Evolutionary conservation across 2,329 filamentous ascomycete species (phyloP), one percentile per base, ranked within the genome.

Genomic region (Xylaria sp.): DNA sequence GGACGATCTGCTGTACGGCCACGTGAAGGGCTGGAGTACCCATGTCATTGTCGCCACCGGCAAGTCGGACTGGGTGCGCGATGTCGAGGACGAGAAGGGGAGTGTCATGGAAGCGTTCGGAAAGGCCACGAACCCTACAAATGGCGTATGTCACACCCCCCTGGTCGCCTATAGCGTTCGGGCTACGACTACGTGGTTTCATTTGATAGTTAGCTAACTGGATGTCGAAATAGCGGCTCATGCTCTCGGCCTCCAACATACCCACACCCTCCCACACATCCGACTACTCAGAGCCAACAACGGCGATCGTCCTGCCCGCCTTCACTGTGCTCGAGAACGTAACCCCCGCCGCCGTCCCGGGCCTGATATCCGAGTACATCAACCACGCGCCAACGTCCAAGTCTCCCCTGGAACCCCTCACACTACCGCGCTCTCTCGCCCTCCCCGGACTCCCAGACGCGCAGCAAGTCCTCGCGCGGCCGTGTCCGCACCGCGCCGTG

Each of bases 1-100:
- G 78, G 82, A 85, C 7, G 93, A 97, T 77, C 83, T 90, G 74
- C 82, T 99, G 57, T 98, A 97, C 77, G 96, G 95, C 0, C 85
- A 92, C 67, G 87, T 97, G 70, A 92, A 93, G 76, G 93, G 90
- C 41, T 98, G 93, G 92, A 90, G 89, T 76, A 96, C 94, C 23
- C 96, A 99, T 81, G 78, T 97, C 69, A 83, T 99, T 36, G 93
- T 98, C 18, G 96, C 93, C 28, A 99, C 96, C n/a, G 93, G 94
- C 69, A 97, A 97, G 87, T 87, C 90, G 30, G 96, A 99, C 81
- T 99, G 96, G 96, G 91, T 95, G 76, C 83, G 93, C 68, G 91
- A 97, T 82, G 93, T 97, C 53, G 89, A 88, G 65, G 92, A 98
- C 77, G 96, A 98, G 83, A 90, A 92, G 80, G 92, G 91, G 6